These are phyloP conservation scores for Closterium sp. DNA, from an alignment of 139 green algal species.

Conservation along the genomic window DNA sequence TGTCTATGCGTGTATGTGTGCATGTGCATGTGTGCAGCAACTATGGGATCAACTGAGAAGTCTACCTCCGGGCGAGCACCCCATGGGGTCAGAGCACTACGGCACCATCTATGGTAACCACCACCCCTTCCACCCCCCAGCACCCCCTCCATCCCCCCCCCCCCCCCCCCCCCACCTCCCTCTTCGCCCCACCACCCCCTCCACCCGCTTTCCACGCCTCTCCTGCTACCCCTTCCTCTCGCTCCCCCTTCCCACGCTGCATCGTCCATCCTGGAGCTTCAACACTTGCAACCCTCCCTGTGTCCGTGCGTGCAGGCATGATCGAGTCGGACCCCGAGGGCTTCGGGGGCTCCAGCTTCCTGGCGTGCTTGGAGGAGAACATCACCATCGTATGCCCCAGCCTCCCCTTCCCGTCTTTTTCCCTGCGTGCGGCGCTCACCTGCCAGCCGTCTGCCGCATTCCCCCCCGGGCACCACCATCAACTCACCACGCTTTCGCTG, in stretches of 20 bases:
- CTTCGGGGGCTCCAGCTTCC: conserved; percentile 14
- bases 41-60: background rate
- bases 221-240: background rate
- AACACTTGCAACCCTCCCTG: no score
- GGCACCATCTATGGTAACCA: background rate
- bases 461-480: no score
- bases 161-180: background rate
- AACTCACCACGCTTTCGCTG: background rate
- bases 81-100: background rate
- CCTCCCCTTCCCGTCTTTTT: background rate
- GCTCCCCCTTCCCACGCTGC: no score
- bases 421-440: no score
- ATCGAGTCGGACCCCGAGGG: conserved; percentile 42
- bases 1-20: background rate
- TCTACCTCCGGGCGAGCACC: background rate
- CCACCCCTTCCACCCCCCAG: background rate
- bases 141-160: background rate
- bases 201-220: background rate
- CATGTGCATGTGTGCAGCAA: background rate
- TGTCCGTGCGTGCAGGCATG: conserved; percentile 17
- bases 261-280: no score
- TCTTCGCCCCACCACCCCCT: no score
- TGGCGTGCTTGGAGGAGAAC: conserved; percentile 38
- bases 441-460: no score
- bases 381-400: conserved; percentile 12